Conservation (phyloP, 129 eudicot species). For the Arctium minus region DNA sequence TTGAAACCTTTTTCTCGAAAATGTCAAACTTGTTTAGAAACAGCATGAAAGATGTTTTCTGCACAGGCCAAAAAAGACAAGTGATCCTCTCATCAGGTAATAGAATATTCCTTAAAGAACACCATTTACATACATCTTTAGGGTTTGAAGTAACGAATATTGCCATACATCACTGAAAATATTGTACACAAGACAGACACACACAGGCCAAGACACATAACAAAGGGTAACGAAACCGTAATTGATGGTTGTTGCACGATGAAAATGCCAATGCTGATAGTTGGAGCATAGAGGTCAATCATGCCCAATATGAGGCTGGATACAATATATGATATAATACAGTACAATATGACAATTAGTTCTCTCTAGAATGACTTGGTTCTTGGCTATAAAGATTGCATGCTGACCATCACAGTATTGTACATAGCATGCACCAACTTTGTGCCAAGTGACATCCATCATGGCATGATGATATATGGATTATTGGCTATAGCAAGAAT, state of each 20-base stretch:
- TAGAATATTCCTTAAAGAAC: neutral
- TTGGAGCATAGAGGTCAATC: neutral
- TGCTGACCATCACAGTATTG: too few species aligned
- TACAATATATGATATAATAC: neutral
- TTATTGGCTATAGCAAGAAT: too few species aligned
- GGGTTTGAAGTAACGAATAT: neutral
- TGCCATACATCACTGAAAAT: neutral
- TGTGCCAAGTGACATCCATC: too few species aligned
- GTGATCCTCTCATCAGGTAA: neutral
- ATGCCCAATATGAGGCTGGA: neutral
- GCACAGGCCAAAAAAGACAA: conserved; percentile 39
- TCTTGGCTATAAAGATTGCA: neutral
- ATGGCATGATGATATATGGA: too few species aligned
- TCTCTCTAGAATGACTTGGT: neutral
- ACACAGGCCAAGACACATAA: too few species aligned
- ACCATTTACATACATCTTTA: neutral
- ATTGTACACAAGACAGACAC: neutral
- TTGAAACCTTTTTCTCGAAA: conserved; percentile 87
- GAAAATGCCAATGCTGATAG: neutral
- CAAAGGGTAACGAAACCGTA: neutral
- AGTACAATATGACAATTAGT: neutral
- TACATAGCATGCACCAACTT: too few species aligned
- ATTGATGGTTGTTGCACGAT: neutral
- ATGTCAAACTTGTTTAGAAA: conserved; percentile 96
- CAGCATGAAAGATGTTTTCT: conserved; percentile 97